Conservation (phyloP, 2,329 filamentous ascomycete species). For the Botrytis byssoidea region DNA sequence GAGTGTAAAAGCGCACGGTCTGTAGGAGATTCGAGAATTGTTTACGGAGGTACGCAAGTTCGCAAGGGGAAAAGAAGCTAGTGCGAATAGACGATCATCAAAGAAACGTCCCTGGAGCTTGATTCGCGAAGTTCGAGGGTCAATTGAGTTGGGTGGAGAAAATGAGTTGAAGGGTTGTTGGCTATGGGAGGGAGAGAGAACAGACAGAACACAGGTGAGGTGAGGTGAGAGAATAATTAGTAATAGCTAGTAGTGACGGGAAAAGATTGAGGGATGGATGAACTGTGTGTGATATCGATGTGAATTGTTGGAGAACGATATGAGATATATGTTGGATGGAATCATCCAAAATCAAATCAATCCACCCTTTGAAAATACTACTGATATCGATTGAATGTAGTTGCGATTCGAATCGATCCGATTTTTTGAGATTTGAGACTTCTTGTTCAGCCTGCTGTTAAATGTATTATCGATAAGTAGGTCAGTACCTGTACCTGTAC, state of each 20-base stretch:
- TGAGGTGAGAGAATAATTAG: not conserved
- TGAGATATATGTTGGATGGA: not conserved
- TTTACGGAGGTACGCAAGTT: conserved; percentile 18
- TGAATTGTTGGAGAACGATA: not conserved
- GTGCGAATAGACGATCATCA: conserved; percentile 18
- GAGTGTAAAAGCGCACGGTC: conserved; percentile 16
- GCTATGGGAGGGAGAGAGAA: not conserved
- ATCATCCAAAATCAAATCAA: not conserved
- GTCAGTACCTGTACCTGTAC: not conserved
- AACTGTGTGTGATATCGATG: not conserved
- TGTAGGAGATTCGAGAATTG: conserved; percentile 18
- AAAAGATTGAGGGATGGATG: conserved; percentile 8
- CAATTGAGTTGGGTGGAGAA: conserved; percentile 13
- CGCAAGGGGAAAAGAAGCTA: conserved; percentile 17
- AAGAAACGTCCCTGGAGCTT: conserved; percentile 17
- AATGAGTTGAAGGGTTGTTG: not conserved
- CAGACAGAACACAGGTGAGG: not conserved
- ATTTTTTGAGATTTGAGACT: not conserved
- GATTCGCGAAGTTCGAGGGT: conserved; percentile 7
- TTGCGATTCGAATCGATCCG: not conserved
- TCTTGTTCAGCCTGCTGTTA: conserved; percentile 6
- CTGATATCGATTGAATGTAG: not conserved
- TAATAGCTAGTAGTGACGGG: not conserved
- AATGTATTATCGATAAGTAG: not conserved
- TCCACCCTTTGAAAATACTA: not conserved